Conservation (phyloP, 345 rosid species). For the Raphanus raphanistrum region DNA sequence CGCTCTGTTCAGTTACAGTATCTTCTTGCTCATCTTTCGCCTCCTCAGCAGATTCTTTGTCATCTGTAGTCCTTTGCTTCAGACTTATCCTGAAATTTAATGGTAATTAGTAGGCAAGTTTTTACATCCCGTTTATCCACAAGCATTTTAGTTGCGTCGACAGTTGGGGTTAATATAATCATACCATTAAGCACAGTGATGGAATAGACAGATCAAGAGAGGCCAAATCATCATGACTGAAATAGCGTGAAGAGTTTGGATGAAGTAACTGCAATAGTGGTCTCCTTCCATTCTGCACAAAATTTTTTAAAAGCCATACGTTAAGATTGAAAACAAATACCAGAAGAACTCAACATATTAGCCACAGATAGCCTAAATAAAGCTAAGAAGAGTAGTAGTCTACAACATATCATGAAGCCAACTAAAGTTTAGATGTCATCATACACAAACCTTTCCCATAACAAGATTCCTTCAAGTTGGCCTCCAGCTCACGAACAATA, state of each 20-base stretch:
- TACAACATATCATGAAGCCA: constrained; percentile 1
- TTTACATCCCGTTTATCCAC: constrained; percentile 1
- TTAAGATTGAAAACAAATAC: constrained; percentile 3
- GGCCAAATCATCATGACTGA: constrained; percentile 72
- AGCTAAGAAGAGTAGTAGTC: background rate
- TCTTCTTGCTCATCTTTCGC: constrained; percentile 36
- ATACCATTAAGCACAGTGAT: constrained; percentile 66
- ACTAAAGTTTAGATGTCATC: background rate
- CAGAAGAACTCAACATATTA: background rate
- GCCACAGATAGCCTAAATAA: constrained; percentile 1
- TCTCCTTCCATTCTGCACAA: constrained; percentile 72
- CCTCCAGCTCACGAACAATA: constrained; percentile 72
- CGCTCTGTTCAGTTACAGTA: constrained; percentile 19
- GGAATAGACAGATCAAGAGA: constrained; percentile 63
- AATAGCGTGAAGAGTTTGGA: constrained; percentile 73
- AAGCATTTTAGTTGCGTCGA: background rate
- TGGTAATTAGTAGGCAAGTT: background rate
- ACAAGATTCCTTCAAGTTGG: constrained; percentile 61
- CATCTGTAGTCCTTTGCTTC: constrained; percentile 38
- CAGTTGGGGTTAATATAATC: constrained; percentile 19
- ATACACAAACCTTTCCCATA: constrained; percentile 69
- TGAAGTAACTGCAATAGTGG: constrained; percentile 77
- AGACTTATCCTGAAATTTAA: constrained; percentile 47
- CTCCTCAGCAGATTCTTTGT: constrained; percentile 41
- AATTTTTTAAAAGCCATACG: constrained; percentile 8